These are phyloP conservation scores for Oryza nivara DNA, from an alignment of 176 grass and related monocot genomes.

Conservation along the genomic window DNA sequence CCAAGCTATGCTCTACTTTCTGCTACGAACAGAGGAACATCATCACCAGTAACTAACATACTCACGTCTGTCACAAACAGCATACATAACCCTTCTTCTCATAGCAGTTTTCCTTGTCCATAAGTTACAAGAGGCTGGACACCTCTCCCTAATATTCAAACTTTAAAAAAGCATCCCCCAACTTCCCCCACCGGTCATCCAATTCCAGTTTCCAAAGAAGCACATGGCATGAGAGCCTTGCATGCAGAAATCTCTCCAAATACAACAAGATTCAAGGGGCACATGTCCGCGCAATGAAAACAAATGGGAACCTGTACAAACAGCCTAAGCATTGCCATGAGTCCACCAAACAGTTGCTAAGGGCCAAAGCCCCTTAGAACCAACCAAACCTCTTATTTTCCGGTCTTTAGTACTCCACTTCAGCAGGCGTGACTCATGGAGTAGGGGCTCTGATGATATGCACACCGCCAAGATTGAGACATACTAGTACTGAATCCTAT, in stretches of 20 bases:
- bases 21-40: neutral
- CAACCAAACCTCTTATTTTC: slow-evolving; percentile 28
- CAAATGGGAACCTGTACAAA: slow-evolving; percentile 38
- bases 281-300: neutral
- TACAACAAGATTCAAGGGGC: slow-evolving; percentile 3
- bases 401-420: neutral
- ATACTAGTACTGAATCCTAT: slow-evolving; percentile 57
- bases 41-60: neutral
- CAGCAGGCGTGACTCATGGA: neutral
- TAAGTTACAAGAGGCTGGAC: neutral
- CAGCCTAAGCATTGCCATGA: neutral
- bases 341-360: neutral
- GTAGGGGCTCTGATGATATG: neutral
- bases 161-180: neutral
- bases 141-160: neutral
- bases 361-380: neutral
- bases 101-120: neutral
- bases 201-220: neutral
- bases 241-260: slow-evolving; percentile 19
- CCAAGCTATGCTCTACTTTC: neutral
- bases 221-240: neutral
- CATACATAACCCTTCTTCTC: neutral
- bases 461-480: neutral
- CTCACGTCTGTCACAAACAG: neutral
- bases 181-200: neutral